Base-by-base conservation (phyloP, 192 early-diverging fungal genomes). In the Podila verticillata region DNA sequence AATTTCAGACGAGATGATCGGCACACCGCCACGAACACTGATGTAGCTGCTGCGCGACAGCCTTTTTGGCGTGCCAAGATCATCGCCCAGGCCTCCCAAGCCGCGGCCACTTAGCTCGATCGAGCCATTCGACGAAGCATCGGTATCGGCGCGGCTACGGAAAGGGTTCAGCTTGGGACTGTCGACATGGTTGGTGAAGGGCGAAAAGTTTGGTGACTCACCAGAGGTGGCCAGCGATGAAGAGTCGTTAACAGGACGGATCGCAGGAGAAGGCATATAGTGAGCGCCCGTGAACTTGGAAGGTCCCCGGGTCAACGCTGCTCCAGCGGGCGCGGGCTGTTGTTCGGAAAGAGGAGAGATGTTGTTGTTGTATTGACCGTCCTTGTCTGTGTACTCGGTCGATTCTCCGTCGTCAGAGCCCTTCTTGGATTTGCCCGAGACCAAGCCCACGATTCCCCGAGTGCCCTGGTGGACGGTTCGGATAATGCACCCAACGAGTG, bases 231-330 rank as follows among this genome's bases (percentile, higher is more conserved):
- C 7, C 17, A 67, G 67, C 7, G 65, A 29, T 15, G 70, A 72
- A 51, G 62, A 35, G 4, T 66, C 60, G 13, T 28, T 35, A 5
- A 48, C 36, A 61, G 61, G 48, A 2, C 30, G 15, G 51, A 47
- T 9, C 30, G 63, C n/a, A 48, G 73, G 73, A 26, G 73, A 57
- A 10, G 77, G 77, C 61, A 72, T 68, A 17, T 80, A 72, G 28
- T 80, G 77, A 2, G 20, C 7, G 31, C 77, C 77, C 5, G 77
- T 80, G 59, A 80, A 80, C 51, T 72, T 72, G n/a, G 69, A 64
- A 0, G 77, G 77, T 17, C 36, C 60, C 22, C 64, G 36, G 7
- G 13, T 30, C 10, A 70, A 65, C 12, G 44, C 39, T 24, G 12
- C 30, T n/a, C 3, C 6, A 29, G 34, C 17, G 30, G 58, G 26